Base-by-base conservation (phyloP, 495 filamentous ascomycete genomes). In the Articulospora tetracladia region DNA sequence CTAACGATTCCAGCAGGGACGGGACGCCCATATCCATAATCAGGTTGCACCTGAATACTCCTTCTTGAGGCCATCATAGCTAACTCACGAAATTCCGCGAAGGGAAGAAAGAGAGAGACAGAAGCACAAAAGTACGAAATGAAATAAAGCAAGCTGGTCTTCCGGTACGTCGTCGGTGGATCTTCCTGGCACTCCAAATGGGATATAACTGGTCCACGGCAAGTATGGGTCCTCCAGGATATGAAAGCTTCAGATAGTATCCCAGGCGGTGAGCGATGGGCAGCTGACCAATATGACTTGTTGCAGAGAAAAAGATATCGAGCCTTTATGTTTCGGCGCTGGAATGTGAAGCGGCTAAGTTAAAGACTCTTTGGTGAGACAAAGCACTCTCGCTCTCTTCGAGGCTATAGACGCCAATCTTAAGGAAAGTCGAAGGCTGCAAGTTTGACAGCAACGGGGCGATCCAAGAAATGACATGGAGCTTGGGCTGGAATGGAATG, bases 61-160 rank as follows among this genome's bases (percentile, higher is more conserved):
- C 67, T 62, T 65, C 61, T 66, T 56, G 63, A 55, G 13, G 67
- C 57, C 63, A 69, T 69, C 58, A 66, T 69, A n/a, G 57, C 49
- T 56, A 52, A 57, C 46, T 27, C 49, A 55, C 20, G 12, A 57
- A 54, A 60, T 25, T 55, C 56, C 47, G 32, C 23, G 47, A 36
- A 63, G 32, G 32, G 57, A 58, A 61, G 51, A 64, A 52, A 61
- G 26, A 57, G 23, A 60, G 26, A 49, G 53, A 56, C 58, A 63
- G 48, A 59, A 60, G 27, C 52, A 28, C 52, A 64, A 53, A 36
- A 30, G 25, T 17, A 32, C 20, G 22, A 63, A 63, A 68, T 49
- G 52, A 61, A 66, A 62, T 53, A 28, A 47, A 57, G 46, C 54
- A 54, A 25, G 51, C 50, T 62, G 60, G 48, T 46, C 1, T 48